Percentiles rank a stretch among this genome's conserved stretches.
Evolutionary conservation across 2,329 filamentous ascomycete genomes (phyloP).

Genomic region (Talaromyces sp.): DNA sequence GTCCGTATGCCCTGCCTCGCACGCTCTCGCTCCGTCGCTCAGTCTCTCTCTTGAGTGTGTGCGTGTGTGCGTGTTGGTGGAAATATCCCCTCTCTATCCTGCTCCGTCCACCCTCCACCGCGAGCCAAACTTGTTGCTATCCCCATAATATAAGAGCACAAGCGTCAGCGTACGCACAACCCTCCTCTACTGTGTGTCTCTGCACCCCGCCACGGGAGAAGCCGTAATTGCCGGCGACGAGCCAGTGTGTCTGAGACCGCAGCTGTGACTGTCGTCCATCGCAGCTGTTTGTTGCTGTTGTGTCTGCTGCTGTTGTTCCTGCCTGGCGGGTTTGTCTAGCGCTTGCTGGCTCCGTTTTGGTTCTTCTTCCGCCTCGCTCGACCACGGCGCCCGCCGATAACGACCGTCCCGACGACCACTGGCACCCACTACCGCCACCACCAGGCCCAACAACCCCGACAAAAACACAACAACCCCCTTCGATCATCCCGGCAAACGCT

Average conservation of each 20-base stretch:
- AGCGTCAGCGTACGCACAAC: neutral
- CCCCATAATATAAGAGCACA: neutral
- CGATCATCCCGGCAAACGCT: neutral
- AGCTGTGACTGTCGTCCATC: neutral
- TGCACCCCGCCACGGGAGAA: neutral
- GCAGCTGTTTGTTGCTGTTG: too few relatives aligned
- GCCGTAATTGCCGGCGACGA: neutral
- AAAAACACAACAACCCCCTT: too few relatives aligned
- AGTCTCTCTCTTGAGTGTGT: neutral
- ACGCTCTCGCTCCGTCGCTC: neutral
- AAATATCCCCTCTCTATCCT: neutral
- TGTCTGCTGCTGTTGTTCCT: neutral
- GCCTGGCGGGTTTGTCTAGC: neutral
- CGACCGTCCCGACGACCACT: neutral
- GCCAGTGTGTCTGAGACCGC: too few relatives aligned
- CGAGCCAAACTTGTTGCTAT: neutral
- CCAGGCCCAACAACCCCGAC: neutral
- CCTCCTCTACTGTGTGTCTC: neutral
- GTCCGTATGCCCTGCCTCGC: conserved; percentile 13
- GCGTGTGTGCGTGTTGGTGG: neutral
- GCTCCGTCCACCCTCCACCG: conserved; percentile 2
- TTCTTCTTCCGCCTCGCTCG: neutral
- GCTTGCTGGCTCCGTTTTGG: neutral
- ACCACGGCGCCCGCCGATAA: neutral
- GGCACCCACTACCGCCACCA: neutral